phyloP scores from a whole-genome alignment of 306 rosid species.

The Medicago arabica region DNA sequence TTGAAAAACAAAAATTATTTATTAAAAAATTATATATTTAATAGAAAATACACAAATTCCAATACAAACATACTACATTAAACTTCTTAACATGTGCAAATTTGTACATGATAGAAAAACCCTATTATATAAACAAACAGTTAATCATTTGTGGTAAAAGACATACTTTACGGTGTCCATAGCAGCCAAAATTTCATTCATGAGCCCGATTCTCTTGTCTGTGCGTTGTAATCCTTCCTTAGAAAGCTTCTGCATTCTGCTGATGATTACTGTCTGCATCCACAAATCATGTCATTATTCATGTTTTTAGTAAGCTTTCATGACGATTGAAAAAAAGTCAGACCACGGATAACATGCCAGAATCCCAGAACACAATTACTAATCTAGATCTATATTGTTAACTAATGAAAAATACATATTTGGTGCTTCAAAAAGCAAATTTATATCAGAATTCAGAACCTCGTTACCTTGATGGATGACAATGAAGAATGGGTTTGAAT shows the following conservation, averaged over 20 bases:
- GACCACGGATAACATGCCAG: slow-evolving; percentile 29
- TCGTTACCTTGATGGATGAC: slow-evolving; percentile 26
- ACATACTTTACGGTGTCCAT: slow-evolving; percentile 97
- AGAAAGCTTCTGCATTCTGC: slow-evolving; percentile 80
- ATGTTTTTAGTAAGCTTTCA: slow-evolving; percentile 25
- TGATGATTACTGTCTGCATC: slow-evolving; percentile 81
- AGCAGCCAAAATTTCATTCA: slow-evolving; percentile 98
- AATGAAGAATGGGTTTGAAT: slow-evolving; percentile 26
- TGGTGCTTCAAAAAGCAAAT: slow-evolving; percentile 21
- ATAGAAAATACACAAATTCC: too few relatives aligned
- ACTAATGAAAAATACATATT: slow-evolving; percentile 21
- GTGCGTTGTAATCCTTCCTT: slow-evolving; percentile 93
- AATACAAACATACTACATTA: too few relatives aligned
- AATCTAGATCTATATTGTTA: slow-evolving; percentile 16
- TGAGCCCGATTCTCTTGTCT: slow-evolving; percentile 96
- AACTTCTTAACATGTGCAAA: too few relatives aligned
- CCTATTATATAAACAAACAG: background rate
- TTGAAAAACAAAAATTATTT: too few relatives aligned
- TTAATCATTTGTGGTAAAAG: slow-evolving; percentile 24
- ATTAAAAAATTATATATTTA: too few relatives aligned
- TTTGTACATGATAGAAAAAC: too few relatives aligned
- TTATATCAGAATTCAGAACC: slow-evolving; percentile 14
- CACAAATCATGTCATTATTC: slow-evolving; percentile 42
- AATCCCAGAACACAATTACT: slow-evolving; percentile 5
- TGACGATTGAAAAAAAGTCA: slow-evolving; percentile 17